Evolutionary conservation across 768 basidiomycete genomes (phyloP).

Genomic region (Leccinum aurantiacum): DNA sequence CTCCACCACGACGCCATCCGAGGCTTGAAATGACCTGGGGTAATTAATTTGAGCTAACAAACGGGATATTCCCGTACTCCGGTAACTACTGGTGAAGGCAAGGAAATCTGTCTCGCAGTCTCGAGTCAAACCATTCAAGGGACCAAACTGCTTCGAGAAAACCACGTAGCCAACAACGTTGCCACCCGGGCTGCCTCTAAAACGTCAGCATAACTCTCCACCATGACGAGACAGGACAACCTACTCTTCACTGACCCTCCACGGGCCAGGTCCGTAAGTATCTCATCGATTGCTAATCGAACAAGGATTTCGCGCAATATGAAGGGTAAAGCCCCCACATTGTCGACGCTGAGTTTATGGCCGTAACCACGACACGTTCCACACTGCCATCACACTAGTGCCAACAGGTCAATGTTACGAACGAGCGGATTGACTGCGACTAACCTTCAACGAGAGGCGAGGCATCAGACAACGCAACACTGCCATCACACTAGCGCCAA

Average conservation of each 20-base stretch:
- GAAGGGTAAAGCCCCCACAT: slow-evolving; percentile 4
- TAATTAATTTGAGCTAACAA: slow-evolving; percentile 36
- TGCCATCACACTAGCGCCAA: slow-evolving; percentile 5
- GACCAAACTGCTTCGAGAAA: background rate
- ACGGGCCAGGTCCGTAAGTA: slow-evolving; percentile 19
- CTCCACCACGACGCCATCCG: slow-evolving; percentile 15
- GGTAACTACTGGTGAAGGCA: slow-evolving; percentile 17
- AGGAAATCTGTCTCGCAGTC: slow-evolving; percentile 7
- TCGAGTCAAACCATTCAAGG: background rate
- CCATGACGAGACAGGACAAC: background rate
- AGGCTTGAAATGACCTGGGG: slow-evolving; percentile 37
- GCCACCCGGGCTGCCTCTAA: slow-evolving; percentile 13
- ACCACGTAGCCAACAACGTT: slow-evolving; percentile 11
- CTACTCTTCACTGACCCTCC: slow-evolving; percentile 24
- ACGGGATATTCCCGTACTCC: slow-evolving; percentile 28
- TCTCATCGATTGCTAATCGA: slow-evolving; percentile 11
- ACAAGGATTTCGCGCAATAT: slow-evolving; percentile 7
- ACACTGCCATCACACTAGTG: slow-evolving; percentile 5
- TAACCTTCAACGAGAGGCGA: slow-evolving; percentile 1
- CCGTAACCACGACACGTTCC: slow-evolving; percentile 17
- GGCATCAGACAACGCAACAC: slow-evolving; percentile 17
- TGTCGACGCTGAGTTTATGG: slow-evolving; percentile 9
- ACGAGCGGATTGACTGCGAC: background rate
- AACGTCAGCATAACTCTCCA: background rate
- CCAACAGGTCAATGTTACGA: background rate